Percentiles rank a stretch among this genome's conserved stretches.
Conservation (phyloP, 345 rosid genomes). For the Ceriops decandra region DNA sequence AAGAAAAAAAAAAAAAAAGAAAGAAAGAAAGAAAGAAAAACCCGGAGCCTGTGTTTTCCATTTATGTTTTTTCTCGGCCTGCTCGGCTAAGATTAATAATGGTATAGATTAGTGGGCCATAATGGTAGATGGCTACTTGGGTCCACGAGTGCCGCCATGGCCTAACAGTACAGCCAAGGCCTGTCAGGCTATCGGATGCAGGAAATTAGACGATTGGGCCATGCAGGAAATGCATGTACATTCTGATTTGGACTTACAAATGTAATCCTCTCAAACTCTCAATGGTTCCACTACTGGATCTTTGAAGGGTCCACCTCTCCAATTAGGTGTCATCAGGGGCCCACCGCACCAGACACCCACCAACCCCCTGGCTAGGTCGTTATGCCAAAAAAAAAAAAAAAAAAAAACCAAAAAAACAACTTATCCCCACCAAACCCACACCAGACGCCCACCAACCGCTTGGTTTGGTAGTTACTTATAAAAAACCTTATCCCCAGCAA, state of each 20-base stretch:
- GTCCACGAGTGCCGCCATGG: background rate
- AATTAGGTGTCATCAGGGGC: background rate
- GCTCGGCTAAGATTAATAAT: too few species aligned
- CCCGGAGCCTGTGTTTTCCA: too few species aligned
- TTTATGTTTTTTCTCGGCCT: too few species aligned
- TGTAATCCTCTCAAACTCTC: too few species aligned
- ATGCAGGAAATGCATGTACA: too few species aligned
- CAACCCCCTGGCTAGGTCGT: background rate
- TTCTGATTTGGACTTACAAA: too few species aligned
- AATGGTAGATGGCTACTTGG: background rate
- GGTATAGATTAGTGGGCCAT: background rate
- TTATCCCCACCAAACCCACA: background rate
- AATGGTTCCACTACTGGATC: background rate
- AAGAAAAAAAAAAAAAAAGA: too few species aligned
- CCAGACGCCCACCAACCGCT: background rate
- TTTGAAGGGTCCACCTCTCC: background rate
- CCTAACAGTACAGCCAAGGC: background rate
- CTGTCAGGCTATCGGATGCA: too few species aligned
- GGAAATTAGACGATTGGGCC: too few species aligned
- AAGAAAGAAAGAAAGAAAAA: too few species aligned
- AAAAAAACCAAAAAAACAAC: too few species aligned
- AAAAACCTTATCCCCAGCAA: background rate
- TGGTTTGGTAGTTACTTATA: background rate
- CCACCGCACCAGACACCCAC: constrained; percentile 4
- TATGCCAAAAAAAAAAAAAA: background rate